Percentiles rank a stretch among this genome's conserved stretches.
Conservation (phyloP, 805 yeast species). For the Millerago galiae region DNA sequence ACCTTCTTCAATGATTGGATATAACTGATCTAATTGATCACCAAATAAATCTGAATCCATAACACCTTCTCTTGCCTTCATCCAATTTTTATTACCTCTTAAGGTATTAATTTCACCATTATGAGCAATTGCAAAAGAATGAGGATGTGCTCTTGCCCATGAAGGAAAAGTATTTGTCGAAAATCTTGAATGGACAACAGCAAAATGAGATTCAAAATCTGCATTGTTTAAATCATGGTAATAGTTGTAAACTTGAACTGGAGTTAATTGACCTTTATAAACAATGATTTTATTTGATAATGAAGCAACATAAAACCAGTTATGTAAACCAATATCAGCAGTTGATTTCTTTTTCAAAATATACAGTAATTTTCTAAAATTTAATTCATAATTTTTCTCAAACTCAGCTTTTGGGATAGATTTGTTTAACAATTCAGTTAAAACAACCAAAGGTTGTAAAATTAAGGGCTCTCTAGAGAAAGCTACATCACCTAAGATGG, state of each 20-base stretch:
- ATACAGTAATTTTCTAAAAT: constrained; percentile 78
- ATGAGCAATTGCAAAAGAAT: constrained; percentile 90
- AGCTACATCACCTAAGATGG: constrained; percentile 92
- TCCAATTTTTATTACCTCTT: constrained; percentile 98
- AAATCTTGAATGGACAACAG: constrained; percentile 94
- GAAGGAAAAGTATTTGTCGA: constrained; percentile 98
- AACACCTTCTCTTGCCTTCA: constrained; percentile 97
- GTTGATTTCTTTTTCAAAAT: constrained; percentile 85
- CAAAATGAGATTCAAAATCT: constrained; percentile 91
- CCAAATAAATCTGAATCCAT: constrained; percentile 85
- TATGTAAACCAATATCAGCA: constrained; percentile 86
- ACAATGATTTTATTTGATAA: constrained; percentile 84
- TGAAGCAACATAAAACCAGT: constrained; percentile 97
- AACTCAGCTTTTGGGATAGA: constrained; percentile 44
- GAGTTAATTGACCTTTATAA: constrained; percentile 96
- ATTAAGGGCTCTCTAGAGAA: constrained; percentile 86
- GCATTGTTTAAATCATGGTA: constrained; percentile 89
- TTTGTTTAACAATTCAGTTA: constrained; percentile 42
- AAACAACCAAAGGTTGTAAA: constrained; percentile 87
- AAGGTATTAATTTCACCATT: constrained; percentile 97
- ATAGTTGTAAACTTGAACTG: constrained; percentile 91
- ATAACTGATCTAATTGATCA: constrained; percentile 83
- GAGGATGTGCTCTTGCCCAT: constrained; percentile 99
- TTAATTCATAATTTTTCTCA: constrained; percentile 47
- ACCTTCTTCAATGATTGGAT: constrained; percentile 96